Conservation (phyloP, 2,329 filamentous ascomycete genomes). For the Metarhizium album region DNA sequence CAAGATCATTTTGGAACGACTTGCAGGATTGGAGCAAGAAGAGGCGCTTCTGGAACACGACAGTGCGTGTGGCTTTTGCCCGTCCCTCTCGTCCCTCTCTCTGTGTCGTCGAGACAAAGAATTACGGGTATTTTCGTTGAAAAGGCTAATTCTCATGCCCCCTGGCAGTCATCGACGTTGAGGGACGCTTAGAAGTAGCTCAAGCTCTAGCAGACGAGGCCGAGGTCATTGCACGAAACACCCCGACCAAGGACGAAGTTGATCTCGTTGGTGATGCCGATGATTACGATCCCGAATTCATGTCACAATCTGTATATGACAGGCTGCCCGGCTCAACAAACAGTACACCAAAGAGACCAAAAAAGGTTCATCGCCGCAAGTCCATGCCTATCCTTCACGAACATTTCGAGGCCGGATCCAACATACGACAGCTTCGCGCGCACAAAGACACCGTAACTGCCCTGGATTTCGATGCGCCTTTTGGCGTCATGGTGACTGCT, state of each 20-base stretch:
- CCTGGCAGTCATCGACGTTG: constrained; percentile 47
- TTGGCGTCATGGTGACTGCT: constrained; percentile 87
- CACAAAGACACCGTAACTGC: constrained; percentile 84
- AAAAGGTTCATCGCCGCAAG: constrained; percentile 54
- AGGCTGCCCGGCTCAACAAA: constrained; percentile 58
- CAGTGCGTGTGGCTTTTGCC: constrained; percentile 39
- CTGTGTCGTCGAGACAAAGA: neutral
- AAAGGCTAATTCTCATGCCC: neutral
- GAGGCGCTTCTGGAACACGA: constrained; percentile 86
- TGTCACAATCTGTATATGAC: constrained; percentile 96
- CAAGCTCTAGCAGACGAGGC: constrained; percentile 49
- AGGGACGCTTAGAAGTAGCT: constrained; percentile 50
- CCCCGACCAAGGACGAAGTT: constrained; percentile 41
- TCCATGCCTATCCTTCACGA: constrained; percentile 95
- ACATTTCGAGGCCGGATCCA: constrained; percentile 81
- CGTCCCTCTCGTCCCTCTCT: neutral
- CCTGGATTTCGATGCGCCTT: constrained; percentile 93
- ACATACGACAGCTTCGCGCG: constrained; percentile 78
- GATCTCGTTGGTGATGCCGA: constrained; percentile 41
- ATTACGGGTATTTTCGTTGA: neutral
- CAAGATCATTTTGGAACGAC: constrained; percentile 75
- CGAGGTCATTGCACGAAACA: constrained; percentile 41
- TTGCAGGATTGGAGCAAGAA: constrained; percentile 81
- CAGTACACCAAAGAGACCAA: constrained; percentile 37
- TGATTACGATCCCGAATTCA: constrained; percentile 53